Percentiles rank a stretch among this genome's conserved stretches.
Conservation (phyloP, 306 rosid species). For the Cajanus cajan region DNA sequence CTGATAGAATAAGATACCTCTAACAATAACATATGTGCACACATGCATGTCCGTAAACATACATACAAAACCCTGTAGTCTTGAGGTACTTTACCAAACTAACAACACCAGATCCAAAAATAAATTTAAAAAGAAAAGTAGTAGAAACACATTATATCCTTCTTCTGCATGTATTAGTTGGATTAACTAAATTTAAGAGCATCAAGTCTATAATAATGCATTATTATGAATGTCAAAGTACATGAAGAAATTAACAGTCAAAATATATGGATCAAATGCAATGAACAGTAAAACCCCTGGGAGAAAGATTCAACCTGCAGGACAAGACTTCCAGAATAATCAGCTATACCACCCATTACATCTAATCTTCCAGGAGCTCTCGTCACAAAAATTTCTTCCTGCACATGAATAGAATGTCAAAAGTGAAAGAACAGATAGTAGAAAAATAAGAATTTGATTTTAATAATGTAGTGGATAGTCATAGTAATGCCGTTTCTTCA, state of each 20-base stretch:
- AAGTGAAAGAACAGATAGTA: conserved; percentile 9
- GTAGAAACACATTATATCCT: background rate
- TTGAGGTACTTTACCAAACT: background rate
- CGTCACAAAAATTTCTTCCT: conserved; percentile 90
- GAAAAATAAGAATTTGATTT: background rate
- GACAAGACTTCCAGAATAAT: conserved; percentile 97
- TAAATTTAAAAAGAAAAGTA: no score
- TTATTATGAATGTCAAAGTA: background rate
- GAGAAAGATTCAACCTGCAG: conserved; percentile 65
- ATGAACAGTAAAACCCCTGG: background rate
- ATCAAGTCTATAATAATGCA: background rate
- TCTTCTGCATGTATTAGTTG: background rate
- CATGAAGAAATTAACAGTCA: background rate
- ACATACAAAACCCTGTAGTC: background rate
- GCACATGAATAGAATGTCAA: conserved; percentile 22
- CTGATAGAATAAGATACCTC: background rate
- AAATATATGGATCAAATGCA: conserved; percentile 20
- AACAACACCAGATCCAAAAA: background rate
- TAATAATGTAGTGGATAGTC: background rate
- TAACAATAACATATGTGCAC: background rate
- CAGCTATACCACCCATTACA: conserved; percentile 99
- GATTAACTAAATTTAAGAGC: conserved; percentile 1
- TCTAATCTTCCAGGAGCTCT: conserved; percentile 99
- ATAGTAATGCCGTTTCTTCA: conserved; percentile 1
- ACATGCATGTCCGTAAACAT: background rate